phyloP scores from a whole-genome alignment of 352 stramenopile species.

The Pythium aphanidermatum region DNA sequence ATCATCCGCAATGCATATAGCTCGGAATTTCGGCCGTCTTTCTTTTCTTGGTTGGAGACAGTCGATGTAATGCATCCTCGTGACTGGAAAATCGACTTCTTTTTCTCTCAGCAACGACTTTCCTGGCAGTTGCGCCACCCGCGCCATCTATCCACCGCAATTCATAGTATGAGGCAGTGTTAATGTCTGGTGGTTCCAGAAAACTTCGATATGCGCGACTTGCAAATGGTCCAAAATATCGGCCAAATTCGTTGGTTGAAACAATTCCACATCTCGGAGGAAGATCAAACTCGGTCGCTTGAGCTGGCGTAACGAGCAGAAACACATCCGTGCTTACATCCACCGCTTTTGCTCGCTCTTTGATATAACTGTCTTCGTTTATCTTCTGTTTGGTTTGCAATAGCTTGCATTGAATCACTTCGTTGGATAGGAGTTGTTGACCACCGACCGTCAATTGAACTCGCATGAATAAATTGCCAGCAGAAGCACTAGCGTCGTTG shows the following conservation, averaged over 20 bases:
- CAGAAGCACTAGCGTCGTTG: slow-evolving; percentile 3
- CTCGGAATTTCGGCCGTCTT: no score
- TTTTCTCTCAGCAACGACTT: no score
- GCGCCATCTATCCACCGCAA: neutral
- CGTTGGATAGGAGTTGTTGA: slow-evolving; percentile 1
- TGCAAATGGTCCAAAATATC: slow-evolving; percentile 1
- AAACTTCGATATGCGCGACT: neutral
- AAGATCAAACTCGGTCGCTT: slow-evolving; percentile 6
- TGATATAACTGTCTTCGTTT: neutral
- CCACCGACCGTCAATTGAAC: slow-evolving; percentile 6
- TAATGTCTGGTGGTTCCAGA: neutral
- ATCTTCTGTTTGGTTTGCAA: slow-evolving; percentile 1
- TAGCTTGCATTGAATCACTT: slow-evolving; percentile 9
- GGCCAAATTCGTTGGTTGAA: slow-evolving; percentile 3
- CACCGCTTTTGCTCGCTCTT: neutral
- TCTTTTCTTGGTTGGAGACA: no score
- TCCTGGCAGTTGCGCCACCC: slow-evolving; percentile 24
- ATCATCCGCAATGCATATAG: no score
- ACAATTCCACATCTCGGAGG: slow-evolving; percentile 9
- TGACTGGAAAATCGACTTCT: no score
- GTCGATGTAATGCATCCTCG: no score
- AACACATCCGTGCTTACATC: slow-evolving; percentile 4
- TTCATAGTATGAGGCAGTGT: slow-evolving; percentile 1
- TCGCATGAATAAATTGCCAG: slow-evolving; percentile 8
- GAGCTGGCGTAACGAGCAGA: slow-evolving; percentile 8